Evolutionary conservation across 495 filamentous ascomycete species (phyloP).

Genomic region (Cryomyces minteri): DNA sequence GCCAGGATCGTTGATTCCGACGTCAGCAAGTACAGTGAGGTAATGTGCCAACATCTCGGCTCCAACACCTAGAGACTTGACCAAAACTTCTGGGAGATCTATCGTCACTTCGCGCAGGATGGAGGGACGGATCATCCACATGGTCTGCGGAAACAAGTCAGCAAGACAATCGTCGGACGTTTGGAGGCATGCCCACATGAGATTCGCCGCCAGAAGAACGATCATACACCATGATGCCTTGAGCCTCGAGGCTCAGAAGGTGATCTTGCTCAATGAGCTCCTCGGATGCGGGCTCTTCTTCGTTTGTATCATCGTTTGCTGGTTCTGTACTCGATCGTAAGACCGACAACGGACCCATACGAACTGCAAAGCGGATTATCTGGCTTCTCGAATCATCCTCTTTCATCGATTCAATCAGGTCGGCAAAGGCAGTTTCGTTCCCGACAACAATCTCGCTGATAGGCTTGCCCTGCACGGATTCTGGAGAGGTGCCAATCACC

Average conservation of each 20-base stretch:
- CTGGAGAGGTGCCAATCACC: constrained; percentile 62
- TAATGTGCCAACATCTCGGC: constrained; percentile 90
- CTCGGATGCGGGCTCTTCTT: constrained; percentile 1
- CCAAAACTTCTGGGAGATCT: constrained; percentile 76
- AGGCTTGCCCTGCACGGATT: constrained; percentile 53
- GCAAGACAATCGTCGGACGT: background rate
- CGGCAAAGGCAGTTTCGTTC: constrained; percentile 57
- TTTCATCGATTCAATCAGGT: constrained; percentile 73
- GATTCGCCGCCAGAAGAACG: constrained; percentile 68
- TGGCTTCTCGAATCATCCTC: constrained; percentile 85
- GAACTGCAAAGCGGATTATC: constrained; percentile 70
- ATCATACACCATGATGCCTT: constrained; percentile 96
- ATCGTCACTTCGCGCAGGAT: constrained; percentile 82
- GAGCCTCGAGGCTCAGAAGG: constrained; percentile 74
- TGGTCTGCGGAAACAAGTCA: constrained; percentile 40
- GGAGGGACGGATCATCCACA: constrained; percentile 99
- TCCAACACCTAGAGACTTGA: constrained; percentile 84
- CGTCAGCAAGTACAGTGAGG: constrained; percentile 74
- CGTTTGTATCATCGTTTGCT: constrained; percentile 17
- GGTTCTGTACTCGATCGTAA: constrained; percentile 32
- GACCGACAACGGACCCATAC: constrained; percentile 51
- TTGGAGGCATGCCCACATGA: constrained; percentile 45
- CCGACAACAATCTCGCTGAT: constrained; percentile 70
- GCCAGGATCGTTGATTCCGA: constrained; percentile 60
- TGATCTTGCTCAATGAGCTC: constrained; percentile 1